Evolutionary conservation across 2,329 filamentous ascomycete species (phyloP).

Genomic region (Fusarium palustre): DNA sequence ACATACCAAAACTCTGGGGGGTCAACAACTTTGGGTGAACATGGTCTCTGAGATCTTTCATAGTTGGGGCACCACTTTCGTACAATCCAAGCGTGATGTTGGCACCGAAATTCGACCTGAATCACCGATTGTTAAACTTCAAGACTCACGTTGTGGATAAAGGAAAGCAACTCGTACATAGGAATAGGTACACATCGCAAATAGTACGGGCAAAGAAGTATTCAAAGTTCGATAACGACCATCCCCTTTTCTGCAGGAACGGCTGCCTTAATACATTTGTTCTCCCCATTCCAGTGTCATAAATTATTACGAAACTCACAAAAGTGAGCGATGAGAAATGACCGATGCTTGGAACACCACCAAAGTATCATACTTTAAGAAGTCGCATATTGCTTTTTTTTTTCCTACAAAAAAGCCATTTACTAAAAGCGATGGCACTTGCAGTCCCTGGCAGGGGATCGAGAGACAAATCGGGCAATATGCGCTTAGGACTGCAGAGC

Average conservation of each 20-base stretch:
- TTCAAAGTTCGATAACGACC: conserved; percentile 5
- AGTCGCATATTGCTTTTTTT: conserved; percentile 44
- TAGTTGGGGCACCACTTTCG: conserved; percentile 43
- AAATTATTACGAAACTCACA: conserved; percentile 9
- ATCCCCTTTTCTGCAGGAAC: conserved; percentile 15
- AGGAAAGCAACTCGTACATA: conserved; percentile 26
- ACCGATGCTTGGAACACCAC: conserved; percentile 28
- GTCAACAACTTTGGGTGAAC: conserved; percentile 41
- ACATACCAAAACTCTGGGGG: conserved; percentile 44
- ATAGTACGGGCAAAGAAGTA: background rate
- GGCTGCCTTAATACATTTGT: conserved; percentile 1
- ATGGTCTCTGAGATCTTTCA: conserved; percentile 41
- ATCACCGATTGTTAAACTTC: conserved; percentile 2
- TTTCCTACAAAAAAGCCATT: conserved; percentile 28
- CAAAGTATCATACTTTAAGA: conserved; percentile 15
- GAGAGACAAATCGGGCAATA: conserved; percentile 27
- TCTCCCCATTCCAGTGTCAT: conserved; percentile 11
- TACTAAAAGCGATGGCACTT: conserved; percentile 34
- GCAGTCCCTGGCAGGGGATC: conserved; percentile 17
- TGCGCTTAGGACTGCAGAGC: conserved; percentile 13
- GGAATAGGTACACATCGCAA: conserved; percentile 45
- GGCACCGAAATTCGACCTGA: conserved; percentile 43
- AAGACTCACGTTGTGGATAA: background rate
- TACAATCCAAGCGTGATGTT: conserved; percentile 43
- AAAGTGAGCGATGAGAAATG: conserved; percentile 22